Base-by-base conservation (phyloP, 192 early-diverging fungal species). In the Powellomyces hirtus region DNA sequence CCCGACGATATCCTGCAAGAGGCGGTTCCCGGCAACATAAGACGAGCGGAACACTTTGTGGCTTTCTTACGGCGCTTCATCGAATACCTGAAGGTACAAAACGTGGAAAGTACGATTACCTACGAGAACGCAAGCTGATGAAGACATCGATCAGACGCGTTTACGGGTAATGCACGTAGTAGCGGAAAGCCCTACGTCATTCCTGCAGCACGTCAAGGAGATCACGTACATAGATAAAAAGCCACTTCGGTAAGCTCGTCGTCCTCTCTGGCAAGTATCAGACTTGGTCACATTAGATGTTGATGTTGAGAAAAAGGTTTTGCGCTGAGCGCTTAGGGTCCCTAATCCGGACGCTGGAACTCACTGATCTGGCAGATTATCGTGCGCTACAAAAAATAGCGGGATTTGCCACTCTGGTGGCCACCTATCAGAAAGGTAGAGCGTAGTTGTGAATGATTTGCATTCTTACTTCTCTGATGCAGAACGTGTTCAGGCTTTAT, bases 11-110 rank as follows among this genome's bases (percentile, higher is more conserved):
- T 99, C 10, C 72, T 98, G 62, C 77, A 83, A 27, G 97, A 99
- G 66, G 93, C 94, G 0, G 89, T 99, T 10, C 97, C 97, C 1
- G 97, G 97, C 3, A 98, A 95, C 71, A 99, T 99, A 71, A 86
- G 97, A 51, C 82, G 90, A 40, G 97, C 97, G 14, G 96, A 99
- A 72, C 97, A 99, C 77, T 99, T 99, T 81, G 92, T 99, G 7
- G 90, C 91, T 1, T 99, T 99, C 75, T 73, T 99, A 52, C 80
- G 93, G 68, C 87, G 97, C 14, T 97, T 99, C 71, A 85, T 98
- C 63, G 97, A 99, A 78, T 99, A 99, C 60, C 85, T 99, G 26
- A 98, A 96, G 79, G 88, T 90, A 72, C 33, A 20, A 5, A 18
- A 2, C 2, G 26, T 3, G 4, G n/a, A 49, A 14, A 49, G 46